Conservation (phyloP, 306 rosid genomes). For the Ammopiptanthus mongolicus region DNA sequence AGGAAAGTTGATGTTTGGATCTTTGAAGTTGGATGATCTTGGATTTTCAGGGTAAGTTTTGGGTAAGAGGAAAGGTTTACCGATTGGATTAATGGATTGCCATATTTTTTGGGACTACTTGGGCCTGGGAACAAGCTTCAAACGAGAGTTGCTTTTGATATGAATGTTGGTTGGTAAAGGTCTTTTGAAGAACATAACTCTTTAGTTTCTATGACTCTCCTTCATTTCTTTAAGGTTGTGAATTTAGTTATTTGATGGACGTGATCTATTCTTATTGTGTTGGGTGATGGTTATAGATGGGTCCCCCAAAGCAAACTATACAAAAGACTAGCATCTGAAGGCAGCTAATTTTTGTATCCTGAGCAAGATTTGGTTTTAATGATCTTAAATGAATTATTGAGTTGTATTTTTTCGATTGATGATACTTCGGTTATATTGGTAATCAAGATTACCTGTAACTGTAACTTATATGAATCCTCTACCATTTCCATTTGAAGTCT, state of each 20-base stretch:
- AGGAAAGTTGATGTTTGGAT: not conserved
- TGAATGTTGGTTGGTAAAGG: not conserved
- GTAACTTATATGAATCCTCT: not conserved
- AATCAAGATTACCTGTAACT: not conserved
- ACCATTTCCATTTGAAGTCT: not conserved
- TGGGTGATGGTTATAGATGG: not conserved
- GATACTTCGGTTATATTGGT: not conserved
- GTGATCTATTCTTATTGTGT: not conserved
- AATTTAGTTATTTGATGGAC: not conserved
- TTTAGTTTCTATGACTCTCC: not conserved
- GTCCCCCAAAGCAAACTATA: not conserved
- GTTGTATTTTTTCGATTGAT: not conserved
- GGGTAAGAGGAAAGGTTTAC: not conserved
- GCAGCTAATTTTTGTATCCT: not conserved
- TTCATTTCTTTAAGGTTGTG: not conserved
- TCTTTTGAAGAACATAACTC: not conserved
- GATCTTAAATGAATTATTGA: not conserved
- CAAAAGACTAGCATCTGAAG: not conserved
- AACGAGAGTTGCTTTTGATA: not conserved
- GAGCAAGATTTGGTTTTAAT: not conserved
- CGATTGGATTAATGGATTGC: not conserved
- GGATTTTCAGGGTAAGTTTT: constrained; percentile 2
- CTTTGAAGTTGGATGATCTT: not conserved
- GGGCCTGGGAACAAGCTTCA: not conserved
- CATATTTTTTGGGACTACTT: not conserved